Evolutionary conservation across 495 filamentous ascomycete species (phyloP), one percentile per base, ranked within the genome.

Genomic region (Physcia stellaris): DNA sequence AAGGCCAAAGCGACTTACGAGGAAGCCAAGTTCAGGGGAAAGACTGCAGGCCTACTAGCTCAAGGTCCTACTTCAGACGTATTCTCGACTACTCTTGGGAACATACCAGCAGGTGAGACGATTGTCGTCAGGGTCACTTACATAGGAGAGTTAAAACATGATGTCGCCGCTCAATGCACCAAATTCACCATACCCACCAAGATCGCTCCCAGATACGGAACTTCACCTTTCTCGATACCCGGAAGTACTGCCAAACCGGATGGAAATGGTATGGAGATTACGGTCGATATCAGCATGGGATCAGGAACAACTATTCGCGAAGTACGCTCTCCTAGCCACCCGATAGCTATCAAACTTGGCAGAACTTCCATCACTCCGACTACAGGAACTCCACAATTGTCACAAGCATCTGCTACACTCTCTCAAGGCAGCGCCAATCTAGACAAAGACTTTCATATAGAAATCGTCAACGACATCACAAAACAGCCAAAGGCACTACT

Each of bases 311-410:
- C 66, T 24, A 71, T 85, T 48, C 63, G 69, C 41, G 62, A 58
- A 27, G 52, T 84, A 17, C 70, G 72, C 42, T 79, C 73, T 0
- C 77, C 78, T 1, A 73, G 65, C n/a, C 80, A 84, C 46, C 73
- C 73, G 3, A 75, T 83, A 37, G 59, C 72, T 1, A 66, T 83
- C 4, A 63, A 64, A 0, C 58, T 83, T 24, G 80, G 78, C 6
- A 69, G 62, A 17, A 66, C 62, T 4, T 76, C 75, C 6, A 49
- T 52, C 2, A 54, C 59, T 1, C 38, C 59, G 3, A 46, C 48
- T 3, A 48, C 48, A n/a, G 53, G 58, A 21, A 52, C 58, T 12
- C 71, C 73, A 44, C 64, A 60, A 6, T 59, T 75, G 6, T 56
- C 59, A 20, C 68, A 65, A 46, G 76, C 75, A 0, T 79, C 72